A percentile compares a stretch with the other conserved stretches of the same genome.
phyloP scores from a whole-genome alignment of 768 basidiomycete species.

The Tubosaeta sp. region DNA sequence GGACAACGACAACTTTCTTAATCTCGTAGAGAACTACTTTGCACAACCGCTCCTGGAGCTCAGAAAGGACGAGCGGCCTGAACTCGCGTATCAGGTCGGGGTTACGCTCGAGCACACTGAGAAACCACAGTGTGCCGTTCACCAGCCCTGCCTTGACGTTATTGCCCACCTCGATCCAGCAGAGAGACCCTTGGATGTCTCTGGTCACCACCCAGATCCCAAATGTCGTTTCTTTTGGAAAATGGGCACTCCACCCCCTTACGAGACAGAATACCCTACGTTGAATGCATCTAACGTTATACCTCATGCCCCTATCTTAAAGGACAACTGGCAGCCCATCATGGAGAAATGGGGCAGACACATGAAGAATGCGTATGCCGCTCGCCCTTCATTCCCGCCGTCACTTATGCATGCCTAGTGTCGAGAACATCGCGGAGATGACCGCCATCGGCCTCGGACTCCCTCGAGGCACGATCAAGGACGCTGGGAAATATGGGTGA shows the following conservation, averaged over 20 bases:
- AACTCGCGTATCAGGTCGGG: constrained; percentile 87
- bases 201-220: constrained; percentile 79
- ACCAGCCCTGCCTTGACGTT: constrained; percentile 76
- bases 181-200: constrained; percentile 83
- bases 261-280: constrained; percentile 70
- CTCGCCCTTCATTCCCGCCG: constrained; percentile 1
- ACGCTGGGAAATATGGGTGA: constrained; percentile 83
- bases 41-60: constrained; percentile 59
- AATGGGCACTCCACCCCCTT: constrained; percentile 72
- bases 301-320: constrained; percentile 57
- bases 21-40: constrained; percentile 94
- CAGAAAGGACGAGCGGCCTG: constrained; percentile 75
- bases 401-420: constrained; percentile 40
- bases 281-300: constrained; percentile 81
- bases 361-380: constrained; percentile 81
- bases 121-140: constrained; percentile 80
- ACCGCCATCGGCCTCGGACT: constrained; percentile 78
- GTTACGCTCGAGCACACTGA: constrained; percentile 97
- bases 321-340: constrained; percentile 58
- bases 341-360: constrained; percentile 86
- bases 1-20: constrained; percentile 79
- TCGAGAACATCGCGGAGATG: constrained; percentile 87
- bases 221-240: constrained; percentile 95
- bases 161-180: constrained; percentile 72
- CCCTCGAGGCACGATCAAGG: constrained; percentile 60